Base-by-base conservation (phyloP, 164 flowering plant genomes). In the Chimonanthus praecox region DNA sequence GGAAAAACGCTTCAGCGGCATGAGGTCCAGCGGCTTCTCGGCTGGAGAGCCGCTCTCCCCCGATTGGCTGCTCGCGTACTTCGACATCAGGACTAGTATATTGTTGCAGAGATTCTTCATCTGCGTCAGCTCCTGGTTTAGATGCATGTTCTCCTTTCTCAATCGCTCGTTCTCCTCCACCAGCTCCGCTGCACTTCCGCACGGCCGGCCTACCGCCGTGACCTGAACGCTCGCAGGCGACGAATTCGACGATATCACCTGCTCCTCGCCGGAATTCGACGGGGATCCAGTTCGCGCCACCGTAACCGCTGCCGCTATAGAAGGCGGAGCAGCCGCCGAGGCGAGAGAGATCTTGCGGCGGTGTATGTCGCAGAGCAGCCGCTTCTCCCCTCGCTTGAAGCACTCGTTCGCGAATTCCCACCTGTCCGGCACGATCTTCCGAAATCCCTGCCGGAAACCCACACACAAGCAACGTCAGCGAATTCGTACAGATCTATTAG, bases 121-220 rank as follows among this genome's bases (percentile, higher is more conserved):
- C 51, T 87, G 88, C 62, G 77, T 64, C 62, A 94, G 68, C 74
- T 94, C 92, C 9, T 77, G 84, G 74, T 68, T 80, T 16, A 94
- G 87, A 70, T 84, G 81, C 61, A 72, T 46, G 77, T 94, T 94
- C 83, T 92, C 91, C 69, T 72, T 88, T 76, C 87, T 84, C 72
- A 94, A 70, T 60, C 89, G 75, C 73, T 92, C 92, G 84, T 94
- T 94, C 76, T 94, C 97, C 58, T 89, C 94, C 1, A 88, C 21
- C 7, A 94, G 79, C 77, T 91, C 91, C 4, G 83, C 80, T 4
- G 78, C 80, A 20, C 74, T 78, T 3, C 70, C 79, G 2, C 60
- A 71, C 11, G 63, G 69, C 0, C 78, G 58, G 61, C 75, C 68
- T 7, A 47, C 11, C 47, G 72, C 47, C 60, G 69, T 21, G 2